These are phyloP conservation scores for Mortierella sp. DNA, from an alignment of 371 early-diverging fungal genomes.

Conservation along the genomic window DNA sequence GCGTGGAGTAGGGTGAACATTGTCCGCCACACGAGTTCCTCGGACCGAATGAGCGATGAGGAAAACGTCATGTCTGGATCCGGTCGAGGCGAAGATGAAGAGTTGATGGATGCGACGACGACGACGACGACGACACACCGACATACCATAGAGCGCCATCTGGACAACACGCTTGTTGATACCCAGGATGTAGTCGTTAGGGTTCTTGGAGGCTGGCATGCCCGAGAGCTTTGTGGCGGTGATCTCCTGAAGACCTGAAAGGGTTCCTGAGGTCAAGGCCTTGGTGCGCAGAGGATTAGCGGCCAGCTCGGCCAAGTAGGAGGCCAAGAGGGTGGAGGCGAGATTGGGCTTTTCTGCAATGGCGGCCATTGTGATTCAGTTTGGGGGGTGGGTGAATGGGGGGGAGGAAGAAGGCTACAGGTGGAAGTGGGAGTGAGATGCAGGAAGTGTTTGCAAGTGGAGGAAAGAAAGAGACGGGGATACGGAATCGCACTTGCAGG, in stretches of 20 bases:
- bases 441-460: not conserved
- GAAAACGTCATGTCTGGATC: too few relatives aligned
- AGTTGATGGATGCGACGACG: too few relatives aligned
- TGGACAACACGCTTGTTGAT: slow-evolving; percentile 77
- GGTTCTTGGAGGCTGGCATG: slow-evolving; percentile 56
- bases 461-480: too few relatives aligned
- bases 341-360: slow-evolving; percentile 22
- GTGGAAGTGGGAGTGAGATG: not conserved
- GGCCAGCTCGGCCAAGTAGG: slow-evolving; percentile 72
- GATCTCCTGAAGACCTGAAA: slow-evolving; percentile 82
- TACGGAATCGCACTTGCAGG: too few relatives aligned
- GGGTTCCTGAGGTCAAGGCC: slow-evolving; percentile 79
- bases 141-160: slow-evolving; percentile 84
- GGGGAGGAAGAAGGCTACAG: not conserved
- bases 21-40: too few relatives aligned
- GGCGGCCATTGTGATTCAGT: slow-evolving; percentile 13
- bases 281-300: slow-evolving; percentile 81
- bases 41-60: too few relatives aligned
- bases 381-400: not conserved
- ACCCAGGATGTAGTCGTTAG: slow-evolving; percentile 46
- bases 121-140: too few relatives aligned
- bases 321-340: slow-evolving; percentile 60
- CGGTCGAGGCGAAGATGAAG: too few relatives aligned
- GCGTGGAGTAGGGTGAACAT: too few relatives aligned
- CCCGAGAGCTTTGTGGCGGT: slow-evolving; percentile 79